phyloP scores from a whole-genome alignment of 306 rosid genomes.

The Vigna radiata region DNA sequence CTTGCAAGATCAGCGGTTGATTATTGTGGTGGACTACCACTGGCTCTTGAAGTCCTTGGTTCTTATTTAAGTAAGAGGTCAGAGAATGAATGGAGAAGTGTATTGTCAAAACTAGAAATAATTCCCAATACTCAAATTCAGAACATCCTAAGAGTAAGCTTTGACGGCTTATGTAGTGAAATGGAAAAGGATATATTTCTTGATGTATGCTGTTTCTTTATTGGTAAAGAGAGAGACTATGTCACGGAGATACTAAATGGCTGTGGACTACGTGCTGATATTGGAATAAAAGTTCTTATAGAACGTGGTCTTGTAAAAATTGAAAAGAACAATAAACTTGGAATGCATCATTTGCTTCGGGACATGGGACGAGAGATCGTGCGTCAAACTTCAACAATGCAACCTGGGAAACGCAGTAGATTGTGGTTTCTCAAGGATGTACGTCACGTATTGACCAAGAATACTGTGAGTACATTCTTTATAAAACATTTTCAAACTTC shows the following conservation, averaged over 20 bases:
- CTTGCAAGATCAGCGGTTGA: background rate
- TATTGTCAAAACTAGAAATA: slow-evolving; percentile 36
- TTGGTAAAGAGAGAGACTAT: too few species aligned
- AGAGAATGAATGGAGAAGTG: slow-evolving; percentile 23
- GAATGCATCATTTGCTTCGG: too few species aligned
- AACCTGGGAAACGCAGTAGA: too few species aligned
- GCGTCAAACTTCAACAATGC: too few species aligned
- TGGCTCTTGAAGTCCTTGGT: slow-evolving; percentile 47
- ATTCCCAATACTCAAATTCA: slow-evolving; percentile 1
- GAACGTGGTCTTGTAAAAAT: too few species aligned
- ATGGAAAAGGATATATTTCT: background rate
- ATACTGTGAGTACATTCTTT: background rate
- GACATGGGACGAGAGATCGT: too few species aligned
- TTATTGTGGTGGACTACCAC: background rate
- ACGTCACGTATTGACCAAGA: background rate
- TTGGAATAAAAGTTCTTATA: too few species aligned
- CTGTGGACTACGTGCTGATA: too few species aligned
- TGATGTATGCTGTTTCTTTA: too few species aligned
- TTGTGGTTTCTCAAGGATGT: too few species aligned
- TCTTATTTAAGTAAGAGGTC: background rate
- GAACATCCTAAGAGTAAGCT: slow-evolving; percentile 24
- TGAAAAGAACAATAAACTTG: too few species aligned
- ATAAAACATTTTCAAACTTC: slow-evolving; percentile 1
- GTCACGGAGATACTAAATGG: too few species aligned
- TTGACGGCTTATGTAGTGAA: background rate